Evolutionary conservation across 352 stramenopile genomes (phyloP).

Genomic region (Saprolegnia parasitica): DNA sequence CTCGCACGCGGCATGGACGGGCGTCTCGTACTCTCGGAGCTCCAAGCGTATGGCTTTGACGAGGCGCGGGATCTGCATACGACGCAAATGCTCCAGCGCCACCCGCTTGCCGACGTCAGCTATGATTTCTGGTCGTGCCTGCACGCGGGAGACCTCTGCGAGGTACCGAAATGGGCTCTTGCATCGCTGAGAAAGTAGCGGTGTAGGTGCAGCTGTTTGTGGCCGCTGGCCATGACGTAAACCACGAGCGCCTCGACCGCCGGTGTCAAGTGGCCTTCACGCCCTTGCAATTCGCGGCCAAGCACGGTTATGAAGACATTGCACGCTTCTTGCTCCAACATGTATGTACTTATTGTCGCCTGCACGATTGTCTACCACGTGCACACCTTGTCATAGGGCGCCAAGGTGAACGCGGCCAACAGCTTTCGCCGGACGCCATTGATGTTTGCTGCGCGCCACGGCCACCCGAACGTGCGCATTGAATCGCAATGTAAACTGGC

Average conservation of each 20-base stretch:
- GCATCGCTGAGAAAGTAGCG: too few relatives aligned
- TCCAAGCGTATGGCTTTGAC: conserved; percentile 47
- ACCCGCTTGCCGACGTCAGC: conserved; percentile 27
- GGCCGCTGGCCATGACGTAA: conserved; percentile 54
- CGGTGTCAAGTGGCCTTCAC: conserved; percentile 39
- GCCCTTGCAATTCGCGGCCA: conserved; percentile 54
- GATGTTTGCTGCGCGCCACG: conserved; percentile 51
- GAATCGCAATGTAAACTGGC: too few relatives aligned
- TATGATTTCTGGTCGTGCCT: conserved; percentile 23
- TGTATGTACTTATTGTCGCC: not conserved
- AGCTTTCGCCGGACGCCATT: conserved; percentile 53
- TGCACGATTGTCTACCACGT: not conserved
- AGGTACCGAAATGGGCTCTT: too few relatives aligned
- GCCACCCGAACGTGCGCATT: conserved; percentile 53
- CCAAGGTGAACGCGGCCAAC: conserved; percentile 43
- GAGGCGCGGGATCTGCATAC: conserved; percentile 49
- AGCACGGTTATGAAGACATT: conserved; percentile 40
- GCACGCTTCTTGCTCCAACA: conserved; percentile 44
- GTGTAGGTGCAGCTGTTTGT: conserved; percentile 61
- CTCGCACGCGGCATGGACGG: conserved; percentile 55
- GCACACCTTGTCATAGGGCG: conserved; percentile 31
- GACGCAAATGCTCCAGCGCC: conserved; percentile 38
- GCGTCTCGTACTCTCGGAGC: conserved; percentile 48
- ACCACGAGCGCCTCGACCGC: conserved; percentile 37
- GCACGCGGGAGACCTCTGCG: conserved; percentile 35